phyloP scores from a whole-genome alignment of 176 grass and related monocot genomes.

The Oropetium thomaeum region DNA sequence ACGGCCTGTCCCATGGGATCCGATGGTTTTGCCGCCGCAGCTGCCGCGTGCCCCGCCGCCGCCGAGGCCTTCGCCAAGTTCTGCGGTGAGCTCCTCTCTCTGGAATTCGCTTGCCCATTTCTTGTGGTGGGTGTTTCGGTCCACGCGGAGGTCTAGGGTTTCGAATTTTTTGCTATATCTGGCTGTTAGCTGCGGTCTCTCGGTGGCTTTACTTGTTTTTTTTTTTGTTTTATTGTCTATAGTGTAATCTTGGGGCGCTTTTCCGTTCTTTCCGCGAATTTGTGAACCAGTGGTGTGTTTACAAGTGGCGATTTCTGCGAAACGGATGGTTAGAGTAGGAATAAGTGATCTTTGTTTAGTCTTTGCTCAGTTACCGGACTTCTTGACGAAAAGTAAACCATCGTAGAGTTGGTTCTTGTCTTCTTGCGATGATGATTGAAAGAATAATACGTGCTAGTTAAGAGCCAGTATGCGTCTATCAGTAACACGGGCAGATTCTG shows the following conservation, averaged over 20 bases:
- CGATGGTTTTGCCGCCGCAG: conserved; percentile 29
- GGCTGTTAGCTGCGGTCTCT: conserved; percentile 14
- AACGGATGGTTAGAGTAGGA: background rate
- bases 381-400: background rate
- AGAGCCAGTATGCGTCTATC: background rate
- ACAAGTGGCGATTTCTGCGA: background rate
- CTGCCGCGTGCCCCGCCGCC: conserved; percentile 46
- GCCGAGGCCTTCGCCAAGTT: conserved; percentile 69
- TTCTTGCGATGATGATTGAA: conserved; percentile 2
- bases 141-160: conserved; percentile 7
- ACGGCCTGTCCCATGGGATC: conserved; percentile 33
- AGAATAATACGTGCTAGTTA: conserved; percentile 5
- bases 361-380: background rate
- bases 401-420: background rate
- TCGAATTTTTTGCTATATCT: background rate
- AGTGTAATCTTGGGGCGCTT: background rate
- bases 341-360: background rate
- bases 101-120: background rate
- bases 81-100: conserved; percentile 58
- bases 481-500: conserved; percentile 5
- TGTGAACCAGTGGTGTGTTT: background rate
- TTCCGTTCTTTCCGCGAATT: background rate
- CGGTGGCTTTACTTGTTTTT: background rate
- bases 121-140: background rate
- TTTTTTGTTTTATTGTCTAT: too few species aligned